Conservation (phyloP, 139 green algal genomes). For the Ettlia oleoabundans region DNA sequence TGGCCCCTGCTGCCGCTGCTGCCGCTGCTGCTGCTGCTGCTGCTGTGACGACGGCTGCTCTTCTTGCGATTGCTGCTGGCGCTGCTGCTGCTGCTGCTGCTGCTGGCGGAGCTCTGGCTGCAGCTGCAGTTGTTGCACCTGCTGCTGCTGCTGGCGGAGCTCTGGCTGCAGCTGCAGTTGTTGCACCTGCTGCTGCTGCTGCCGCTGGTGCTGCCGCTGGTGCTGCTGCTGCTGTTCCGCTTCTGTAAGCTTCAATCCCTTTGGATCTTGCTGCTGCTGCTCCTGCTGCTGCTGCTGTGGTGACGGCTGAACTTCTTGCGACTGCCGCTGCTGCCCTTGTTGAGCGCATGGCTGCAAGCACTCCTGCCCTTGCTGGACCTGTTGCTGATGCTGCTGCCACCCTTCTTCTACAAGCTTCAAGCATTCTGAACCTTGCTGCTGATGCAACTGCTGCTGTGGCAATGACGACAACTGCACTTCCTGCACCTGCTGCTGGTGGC, state of each 20-base stretch:
- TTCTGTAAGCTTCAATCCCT: background rate
- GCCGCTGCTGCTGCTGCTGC: background rate
- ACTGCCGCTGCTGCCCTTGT: no score
- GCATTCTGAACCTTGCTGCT: no score
- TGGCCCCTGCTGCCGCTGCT: background rate
- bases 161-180: background rate
- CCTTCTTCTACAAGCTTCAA: no score
- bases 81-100: background rate
- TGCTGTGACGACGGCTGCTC: background rate
- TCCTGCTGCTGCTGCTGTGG: no score
- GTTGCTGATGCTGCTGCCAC: no score
- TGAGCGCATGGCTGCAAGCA: no score
- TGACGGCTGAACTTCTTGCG: no score
- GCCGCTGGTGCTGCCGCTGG: background rate
- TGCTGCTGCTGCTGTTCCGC: background rate
- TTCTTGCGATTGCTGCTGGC: background rate
- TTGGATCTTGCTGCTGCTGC: no score
- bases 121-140: background rate
- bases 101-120: background rate
- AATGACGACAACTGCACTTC: no score
- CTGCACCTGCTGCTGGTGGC: no score
- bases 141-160: background rate
- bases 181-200: conserved; percentile 9
- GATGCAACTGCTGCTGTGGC: no score
- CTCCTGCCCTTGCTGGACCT: no score